These are phyloP conservation scores for Geotrichum citri-aurantii DNA, from an alignment of 1,139 yeast genomes.

Conservation along the genomic window DNA sequence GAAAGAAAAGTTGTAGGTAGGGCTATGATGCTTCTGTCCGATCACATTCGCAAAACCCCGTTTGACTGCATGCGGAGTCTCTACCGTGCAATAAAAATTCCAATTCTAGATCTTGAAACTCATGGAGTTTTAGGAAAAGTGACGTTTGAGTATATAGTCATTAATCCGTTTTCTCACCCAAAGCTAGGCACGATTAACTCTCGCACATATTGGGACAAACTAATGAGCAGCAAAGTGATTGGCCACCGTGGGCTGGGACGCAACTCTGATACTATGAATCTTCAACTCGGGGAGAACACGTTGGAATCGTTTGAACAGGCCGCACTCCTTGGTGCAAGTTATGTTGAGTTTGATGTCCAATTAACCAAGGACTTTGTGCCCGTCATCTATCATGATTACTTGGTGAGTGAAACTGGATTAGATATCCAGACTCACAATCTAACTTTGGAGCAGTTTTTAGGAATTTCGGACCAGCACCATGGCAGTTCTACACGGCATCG, in stretches of 20 bases:
- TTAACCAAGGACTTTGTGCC: constrained; percentile 90
- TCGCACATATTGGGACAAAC: constrained; percentile 87
- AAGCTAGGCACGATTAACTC: constrained; percentile 62
- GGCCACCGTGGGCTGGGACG: constrained; percentile 97
- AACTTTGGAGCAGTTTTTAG: constrained; percentile 83
- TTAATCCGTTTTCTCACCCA: constrained; percentile 69
- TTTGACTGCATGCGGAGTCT: constrained; percentile 56
- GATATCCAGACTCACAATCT: constrained; percentile 94
- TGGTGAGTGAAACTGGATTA: constrained; percentile 93
- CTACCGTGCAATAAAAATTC: constrained; percentile 60
- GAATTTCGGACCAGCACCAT: constrained; percentile 29
- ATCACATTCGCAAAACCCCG: constrained; percentile 65
- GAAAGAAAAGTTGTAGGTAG: constrained; percentile 61
- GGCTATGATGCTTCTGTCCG: constrained; percentile 70
- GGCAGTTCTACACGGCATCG: not conserved
- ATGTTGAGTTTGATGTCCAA: constrained; percentile 87
- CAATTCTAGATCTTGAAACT: constrained; percentile 66
- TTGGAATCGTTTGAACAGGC: constrained; percentile 95
- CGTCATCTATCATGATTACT: constrained; percentile 89
- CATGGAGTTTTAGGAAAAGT: constrained; percentile 73
- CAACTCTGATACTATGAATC: constrained; percentile 63
- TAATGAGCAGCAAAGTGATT: constrained; percentile 83
- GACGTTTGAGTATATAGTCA: constrained; percentile 67
- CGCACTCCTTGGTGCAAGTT: constrained; percentile 80
- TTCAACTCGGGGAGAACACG: constrained; percentile 94